Evolutionary conservation across 2,329 filamentous ascomycete genomes (phyloP).

Genomic region (Fusarium torreyae): DNA sequence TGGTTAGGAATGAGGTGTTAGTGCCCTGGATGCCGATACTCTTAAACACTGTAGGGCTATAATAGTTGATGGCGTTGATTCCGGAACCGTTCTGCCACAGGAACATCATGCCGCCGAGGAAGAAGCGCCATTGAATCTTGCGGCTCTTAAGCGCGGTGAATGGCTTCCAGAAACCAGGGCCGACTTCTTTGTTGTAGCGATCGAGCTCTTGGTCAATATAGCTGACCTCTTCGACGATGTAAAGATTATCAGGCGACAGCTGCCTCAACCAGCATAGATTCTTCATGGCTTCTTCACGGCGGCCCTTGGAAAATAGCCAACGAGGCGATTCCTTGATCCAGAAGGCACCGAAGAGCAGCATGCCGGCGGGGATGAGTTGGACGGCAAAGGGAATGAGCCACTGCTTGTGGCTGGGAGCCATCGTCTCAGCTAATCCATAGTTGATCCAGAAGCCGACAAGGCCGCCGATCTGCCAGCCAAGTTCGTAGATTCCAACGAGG

Average conservation of each 20-base stretch:
- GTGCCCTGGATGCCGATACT: conserved; percentile 63
- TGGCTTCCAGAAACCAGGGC: conserved; percentile 81
- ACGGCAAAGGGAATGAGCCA: conserved; percentile 77
- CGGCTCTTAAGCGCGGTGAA: conserved; percentile 71
- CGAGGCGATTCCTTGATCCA: conserved; percentile 77
- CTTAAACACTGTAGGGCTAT: conserved; percentile 63
- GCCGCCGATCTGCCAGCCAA: conserved; percentile 75
- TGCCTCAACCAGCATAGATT: conserved; percentile 76
- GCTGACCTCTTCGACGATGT: conserved; percentile 81
- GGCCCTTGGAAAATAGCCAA: conserved; percentile 76
- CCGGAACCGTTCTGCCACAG: conserved; percentile 83
- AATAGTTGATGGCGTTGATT: conserved; percentile 87
- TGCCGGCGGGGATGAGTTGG: conserved; percentile 76
- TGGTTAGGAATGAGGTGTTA: conserved; percentile 68
- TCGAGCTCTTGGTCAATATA: conserved; percentile 80
- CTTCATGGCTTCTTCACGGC: conserved; percentile 70
- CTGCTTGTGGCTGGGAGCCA: conserved; percentile 55
- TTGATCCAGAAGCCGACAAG: conserved; percentile 77
- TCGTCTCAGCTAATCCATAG: conserved; percentile 70
- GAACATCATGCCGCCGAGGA: conserved; percentile 82
- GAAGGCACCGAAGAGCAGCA: conserved; percentile 71
- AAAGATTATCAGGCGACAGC: conserved; percentile 68
- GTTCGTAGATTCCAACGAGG: conserved; percentile 76
- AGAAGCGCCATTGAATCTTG: conserved; percentile 78
- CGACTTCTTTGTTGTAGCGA: conserved; percentile 73